Base-by-base conservation (phyloP, 2,329 filamentous ascomycete genomes). In the Kalmusia sp. region DNA sequence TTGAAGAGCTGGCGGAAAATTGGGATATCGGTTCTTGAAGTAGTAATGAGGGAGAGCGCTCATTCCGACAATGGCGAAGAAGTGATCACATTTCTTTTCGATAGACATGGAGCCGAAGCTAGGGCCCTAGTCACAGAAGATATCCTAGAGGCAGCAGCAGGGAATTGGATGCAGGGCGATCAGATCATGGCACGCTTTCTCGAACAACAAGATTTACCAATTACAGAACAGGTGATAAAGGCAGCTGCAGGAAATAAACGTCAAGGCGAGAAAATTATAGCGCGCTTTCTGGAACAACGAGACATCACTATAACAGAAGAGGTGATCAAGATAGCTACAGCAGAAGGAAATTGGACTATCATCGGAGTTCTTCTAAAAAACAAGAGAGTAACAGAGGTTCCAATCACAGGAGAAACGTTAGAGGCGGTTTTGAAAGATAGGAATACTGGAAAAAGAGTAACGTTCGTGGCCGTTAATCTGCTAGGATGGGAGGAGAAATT, bases 171-270 rank as follows among this genome's bases (percentile, higher is more conserved):
- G 6, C 17, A 25, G 35, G 47, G 27, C 33, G 51, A 51, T 31
- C 22, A 55, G n/a, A 22, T 41, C 6, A 44, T 51, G 15, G 21
- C 44, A 41, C 44, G 52, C 33, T 44, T 56, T 46, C 49, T 56
- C 35, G 44, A 56, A 30, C 43, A 27, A 31, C 37, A 19, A n/a
- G 38, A 53, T 19, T 24, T 52, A 15, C 14, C 4, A 21, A 44
- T 57, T 22, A 49, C 52, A 12, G 8, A 55, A 45, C 49, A 43
- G 39, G 38, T 52, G 12, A 24, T 52, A 2, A 19, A 22, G 4
- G 30, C 30, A 31, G 38, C 44, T 56, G 49, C 39, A 7, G 34
- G 21, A 14, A 47, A 43, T 15, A 14, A n/a, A 4, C 14, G n/a
- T n/a, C 15, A 22, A 51, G 40, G 53, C 21, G 51, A 49, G 11